These are phyloP conservation scores for Ganoderma sp. DNA, from an alignment of 1,284 basidiomycete species.

Conservation along the genomic window DNA sequence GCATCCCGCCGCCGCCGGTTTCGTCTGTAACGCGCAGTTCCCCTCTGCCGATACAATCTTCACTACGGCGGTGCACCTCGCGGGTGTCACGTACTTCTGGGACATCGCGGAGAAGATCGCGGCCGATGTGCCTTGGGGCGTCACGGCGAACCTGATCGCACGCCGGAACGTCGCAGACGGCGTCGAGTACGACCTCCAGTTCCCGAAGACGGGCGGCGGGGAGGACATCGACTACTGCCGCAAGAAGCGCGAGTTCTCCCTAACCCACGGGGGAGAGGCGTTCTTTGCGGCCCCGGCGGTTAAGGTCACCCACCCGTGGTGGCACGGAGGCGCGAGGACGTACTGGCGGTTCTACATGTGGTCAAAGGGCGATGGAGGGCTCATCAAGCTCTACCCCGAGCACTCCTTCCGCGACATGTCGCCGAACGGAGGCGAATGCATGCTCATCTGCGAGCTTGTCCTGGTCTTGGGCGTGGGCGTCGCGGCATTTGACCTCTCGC, in stretches of 20 bases:
- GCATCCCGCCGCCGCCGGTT: conserved; percentile 56
- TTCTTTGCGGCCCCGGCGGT: conserved; percentile 57
- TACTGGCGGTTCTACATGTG: conserved; percentile 65
- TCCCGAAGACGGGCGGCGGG: conserved; percentile 68
- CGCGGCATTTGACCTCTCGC: conserved; percentile 19
- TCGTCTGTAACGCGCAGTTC: conserved; percentile 58
- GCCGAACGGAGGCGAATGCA: conserved; percentile 57
- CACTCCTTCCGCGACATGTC: conserved; percentile 51
- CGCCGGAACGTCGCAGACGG: conserved; percentile 53
- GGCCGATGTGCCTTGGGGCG: conserved; percentile 63
- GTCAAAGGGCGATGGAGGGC: conserved; percentile 60
- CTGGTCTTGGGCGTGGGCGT: conserved; percentile 26
- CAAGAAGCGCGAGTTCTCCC: conserved; percentile 50
- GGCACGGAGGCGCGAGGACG: conserved; percentile 53
- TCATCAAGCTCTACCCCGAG: conserved; percentile 55
- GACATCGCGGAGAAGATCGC: conserved; percentile 59
- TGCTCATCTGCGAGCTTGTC: conserved; percentile 41
- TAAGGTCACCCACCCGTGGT: conserved; percentile 61
- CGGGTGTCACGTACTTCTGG: conserved; percentile 67
- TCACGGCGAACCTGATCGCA: conserved; percentile 62
- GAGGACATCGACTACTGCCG: conserved; percentile 68
- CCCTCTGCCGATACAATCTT: conserved; percentile 55
- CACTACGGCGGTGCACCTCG: conserved; percentile 59
- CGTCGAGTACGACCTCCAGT: conserved; percentile 51
- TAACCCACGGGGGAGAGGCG: conserved; percentile 45